Evolutionary conservation across 169 alveolate genomes (phyloP), one percentile per base, ranked within the genome.

Genomic region (Plasmodium yoelii): DNA sequence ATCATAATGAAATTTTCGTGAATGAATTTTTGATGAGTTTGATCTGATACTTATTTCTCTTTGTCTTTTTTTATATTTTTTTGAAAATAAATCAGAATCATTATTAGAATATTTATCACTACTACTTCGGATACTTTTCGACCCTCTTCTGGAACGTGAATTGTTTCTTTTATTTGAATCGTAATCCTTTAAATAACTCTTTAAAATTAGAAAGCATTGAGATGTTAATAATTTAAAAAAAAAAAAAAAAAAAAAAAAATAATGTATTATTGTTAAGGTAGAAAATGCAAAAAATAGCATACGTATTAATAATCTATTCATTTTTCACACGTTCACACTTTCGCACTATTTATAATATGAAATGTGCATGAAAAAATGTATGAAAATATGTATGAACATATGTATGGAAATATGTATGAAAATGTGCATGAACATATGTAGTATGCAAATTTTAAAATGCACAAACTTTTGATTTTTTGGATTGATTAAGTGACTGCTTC

Each of bases 1-100:
- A 61, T 61, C 88, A 53, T 61, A 74, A 15, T 74, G 88, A 44
- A 74, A 60, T 19, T 74, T 74, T 47, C 88, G 53, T 6, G 82
- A 12, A 24, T 44, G 19, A 42, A 49, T 44, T 13, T 82, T 80
- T 1, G 90, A 67, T 0, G 90, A 80, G 53, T 51, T 22, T 1
- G 90, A 80, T 53, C 71, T 64, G 15, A 26, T 39, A 65, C 90
- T 59, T 22, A 64, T 64, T 19, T 70, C 90, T 22, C 77, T 67
- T 15, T 51, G 69, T 53, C 80, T 80, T 55, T 56, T 80, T 22
- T 28, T 80, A 44, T 28, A 55, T 19, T 64, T 75, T 19, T 55
- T 80, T 24, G 73, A 26, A 34, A 64, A 65, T 19, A 63, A 55
- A 15, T 26, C 59, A 34, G 44, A 53, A 18, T 67, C 80, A 24